Base-by-base conservation (phyloP, 768 basidiomycete species). In the Auriculariales sp. region DNA sequence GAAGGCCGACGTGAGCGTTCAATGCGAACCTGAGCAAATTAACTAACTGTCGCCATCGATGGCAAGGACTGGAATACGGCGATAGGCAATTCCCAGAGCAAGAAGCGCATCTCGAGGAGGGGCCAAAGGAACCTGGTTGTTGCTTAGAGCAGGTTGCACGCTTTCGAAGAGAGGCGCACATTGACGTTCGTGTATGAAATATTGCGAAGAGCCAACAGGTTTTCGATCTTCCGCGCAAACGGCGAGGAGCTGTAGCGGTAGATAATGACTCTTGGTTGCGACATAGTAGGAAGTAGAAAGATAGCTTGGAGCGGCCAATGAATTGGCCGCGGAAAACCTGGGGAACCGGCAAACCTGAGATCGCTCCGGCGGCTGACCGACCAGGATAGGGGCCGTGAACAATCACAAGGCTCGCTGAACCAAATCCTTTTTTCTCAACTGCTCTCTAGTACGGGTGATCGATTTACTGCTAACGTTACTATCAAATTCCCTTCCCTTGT, bases 71-170 rank as follows among this genome's bases (percentile, higher is more conserved):
- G 78, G 77, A 24, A 81, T 75, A 12, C 74, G 70, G 10, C 79
- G 74, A 59, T 80, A 79, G 24, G 63, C 62, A 10, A 80, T 61
- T 3, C 77, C 78, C 19, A 67, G 57, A 19, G 72, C 70, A 46
- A 74, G 68, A 46, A 80, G 68, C 57, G 75, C 78, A 4, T 77
- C 73, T 12, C 78, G 75, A 30, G 78, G 77, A 5, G 75, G 66
- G n/a, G 65, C 60, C 47, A 58, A 58, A 2, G 73, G 64, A 14
- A 79, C 73, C 77, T 80, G 52, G 9, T 46, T n/a, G 22, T 46
- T 28, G 48, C 19, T 35, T 11, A 11, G 33, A 39, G 3, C 15
- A 45, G n/a, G 14, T 33, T 51, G 15, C 7, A 15, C 25, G 4
- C 35, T 28, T 30, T 24, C 3, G 4, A 9, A 33, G 28, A 33